Base-by-base conservation (phyloP, 805 yeast genomes). In the Saccharomycopsis microspora region DNA sequence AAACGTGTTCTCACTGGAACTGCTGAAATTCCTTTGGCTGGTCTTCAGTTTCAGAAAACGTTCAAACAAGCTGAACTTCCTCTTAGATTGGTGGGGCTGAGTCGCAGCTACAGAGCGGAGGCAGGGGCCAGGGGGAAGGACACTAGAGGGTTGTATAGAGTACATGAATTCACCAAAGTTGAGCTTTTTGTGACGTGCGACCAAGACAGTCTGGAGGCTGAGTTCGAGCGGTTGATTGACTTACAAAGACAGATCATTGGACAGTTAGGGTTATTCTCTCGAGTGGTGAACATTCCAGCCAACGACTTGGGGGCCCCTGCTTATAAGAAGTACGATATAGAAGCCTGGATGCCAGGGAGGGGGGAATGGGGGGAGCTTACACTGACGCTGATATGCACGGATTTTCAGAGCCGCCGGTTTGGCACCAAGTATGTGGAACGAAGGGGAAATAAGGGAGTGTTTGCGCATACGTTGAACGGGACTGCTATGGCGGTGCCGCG, bases 321-420 rank as follows among this genome's bases (percentile, higher is more conserved):
- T 0, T 78, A 72, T 63, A 81, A 84, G 58, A 93, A 93, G 61
- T 86, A 80, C 60, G 98, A 93, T 57, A 85, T 89, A 49, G 98
- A 93, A 64, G 96, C 89, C 0, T 86, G 95, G 88, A 90, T 93
- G 97, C 97, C 97, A 0, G 97, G 97, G 2, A 75, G 96, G 57
- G 89, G 86, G 1, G 62, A 67, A 1, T 90, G 95, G 86, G 98
- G 98, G 3, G 98, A 93, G 61, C 71, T 93, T 33, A 80, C 95
- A 1, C 85, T 96, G 32, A 74, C 94, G 1, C 88, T 97, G 2
- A 90, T 89, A 60, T 93, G 98, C 63, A 76, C 87, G 3, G 97
- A 89, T 55, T 93, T 76, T 62, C 98, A 93, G 65, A 67, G 95
- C 5, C 73, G 96, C 62, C 73, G 97, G 57, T 70, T 93, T 56